Percentiles rank a stretch among this genome's conserved stretches.
phyloP scores from a whole-genome alignment of 306 rosid genomes.

The Quercus dentata region DNA sequence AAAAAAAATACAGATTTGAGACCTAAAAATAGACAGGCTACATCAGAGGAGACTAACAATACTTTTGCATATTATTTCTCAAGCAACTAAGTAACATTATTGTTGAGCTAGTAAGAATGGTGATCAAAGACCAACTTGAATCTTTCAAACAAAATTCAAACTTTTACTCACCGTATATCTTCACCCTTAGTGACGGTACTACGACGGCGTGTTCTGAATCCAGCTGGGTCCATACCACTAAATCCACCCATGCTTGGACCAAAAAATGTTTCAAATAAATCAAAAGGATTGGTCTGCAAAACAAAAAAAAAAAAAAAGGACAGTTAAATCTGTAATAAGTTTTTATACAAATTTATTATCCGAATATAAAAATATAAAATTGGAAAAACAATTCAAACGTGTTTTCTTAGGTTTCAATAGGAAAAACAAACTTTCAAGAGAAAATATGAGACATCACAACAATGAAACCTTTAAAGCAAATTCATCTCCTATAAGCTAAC shows the following conservation, averaged over 20 bases:
- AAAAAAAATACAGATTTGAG: neutral
- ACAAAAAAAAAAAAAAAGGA: neutral
- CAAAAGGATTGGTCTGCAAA: slow-evolving; percentile 93
- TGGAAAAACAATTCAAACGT: neutral
- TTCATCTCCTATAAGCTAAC: neutral
- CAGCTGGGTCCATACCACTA: slow-evolving; percentile 70
- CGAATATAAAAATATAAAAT: neutral
- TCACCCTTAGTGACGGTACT: slow-evolving; percentile 92
- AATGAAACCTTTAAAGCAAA: neutral
- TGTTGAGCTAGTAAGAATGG: neutral
- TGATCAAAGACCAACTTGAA: slow-evolving; percentile 14
- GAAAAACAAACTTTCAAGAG: neutral
- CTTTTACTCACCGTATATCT: slow-evolving; percentile 79
- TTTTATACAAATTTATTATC: neutral
- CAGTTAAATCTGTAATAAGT: neutral
- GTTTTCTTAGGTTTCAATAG: neutral
- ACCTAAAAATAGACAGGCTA: neutral
- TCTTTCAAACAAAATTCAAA: slow-evolving; percentile 1
- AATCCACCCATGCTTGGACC: slow-evolving; percentile 90
- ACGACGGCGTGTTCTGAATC: slow-evolving; percentile 80
- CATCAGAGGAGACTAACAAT: neutral
- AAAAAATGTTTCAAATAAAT: slow-evolving; percentile 94
- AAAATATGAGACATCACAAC: neutral
- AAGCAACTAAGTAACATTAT: neutral
- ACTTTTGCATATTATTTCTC: neutral